Percentiles rank a stretch among this genome's conserved stretches.
These are phyloP conservation scores for Pyrrhoderma noxium DNA, from an alignment of 1,284 basidiomycete species.

Conservation along the genomic window DNA sequence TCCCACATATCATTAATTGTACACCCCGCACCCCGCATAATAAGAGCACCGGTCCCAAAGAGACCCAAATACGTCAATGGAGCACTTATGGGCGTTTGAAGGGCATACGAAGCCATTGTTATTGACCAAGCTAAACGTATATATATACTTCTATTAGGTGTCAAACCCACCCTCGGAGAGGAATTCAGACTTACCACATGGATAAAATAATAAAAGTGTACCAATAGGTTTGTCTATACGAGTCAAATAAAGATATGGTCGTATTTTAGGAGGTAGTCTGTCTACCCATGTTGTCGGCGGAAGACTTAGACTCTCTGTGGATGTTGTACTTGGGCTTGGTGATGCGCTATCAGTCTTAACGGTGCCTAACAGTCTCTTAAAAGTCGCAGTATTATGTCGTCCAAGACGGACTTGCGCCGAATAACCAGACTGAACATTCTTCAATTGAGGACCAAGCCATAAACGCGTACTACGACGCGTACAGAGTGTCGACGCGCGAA, in stretches of 20 bases:
- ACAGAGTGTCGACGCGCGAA: conserved; percentile 14
- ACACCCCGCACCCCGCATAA: conserved; percentile 98
- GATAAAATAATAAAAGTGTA: conserved; percentile 85
- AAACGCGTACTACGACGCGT: conserved; percentile 7
- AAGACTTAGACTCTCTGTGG: neutral
- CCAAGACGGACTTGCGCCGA: neutral
- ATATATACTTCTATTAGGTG: conserved; percentile 9
- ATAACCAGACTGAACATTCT: neutral
- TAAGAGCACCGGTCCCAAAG: conserved; percentile 85
- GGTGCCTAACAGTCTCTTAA: neutral
- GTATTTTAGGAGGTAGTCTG: conserved; percentile 46
- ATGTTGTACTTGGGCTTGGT: neutral
- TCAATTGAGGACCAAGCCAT: neutral
- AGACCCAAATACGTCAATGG: conserved; percentile 74
- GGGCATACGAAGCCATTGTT: conserved; percentile 84
- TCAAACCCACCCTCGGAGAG: neutral
- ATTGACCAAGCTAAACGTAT: conserved; percentile 82
- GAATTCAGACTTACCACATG: conserved; percentile 63
- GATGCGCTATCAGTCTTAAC: neutral
- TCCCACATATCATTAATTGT: conserved; percentile 99
- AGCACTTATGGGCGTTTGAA: conserved; percentile 54
- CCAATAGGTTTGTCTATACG: conserved; percentile 96
- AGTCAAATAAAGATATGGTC: conserved; percentile 81
- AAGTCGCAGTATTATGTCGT: neutral
- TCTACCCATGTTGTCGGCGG: conserved; percentile 54